A percentile compares a stretch with the other conserved stretches of the same genome.
These are phyloP conservation scores for Dimocarpus longan DNA, from an alignment of 345 rosid species.

Conservation along the genomic window DNA sequence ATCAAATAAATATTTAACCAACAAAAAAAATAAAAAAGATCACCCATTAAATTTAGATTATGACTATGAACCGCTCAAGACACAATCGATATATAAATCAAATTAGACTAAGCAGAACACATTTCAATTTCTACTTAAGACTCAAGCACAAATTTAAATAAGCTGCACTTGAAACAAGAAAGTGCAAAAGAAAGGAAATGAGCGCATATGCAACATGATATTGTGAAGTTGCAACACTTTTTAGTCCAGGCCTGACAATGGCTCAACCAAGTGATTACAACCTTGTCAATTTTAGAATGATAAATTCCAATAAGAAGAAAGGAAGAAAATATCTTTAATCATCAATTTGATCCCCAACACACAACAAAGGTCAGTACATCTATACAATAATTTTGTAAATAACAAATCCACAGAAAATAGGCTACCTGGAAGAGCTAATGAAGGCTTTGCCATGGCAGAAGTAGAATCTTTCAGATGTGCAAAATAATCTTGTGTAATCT, in stretches of 20 bases:
- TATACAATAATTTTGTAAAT: neutral
- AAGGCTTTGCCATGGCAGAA: constrained; percentile 29
- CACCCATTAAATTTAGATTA: neutral
- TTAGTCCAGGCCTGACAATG: neutral
- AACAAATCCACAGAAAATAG: neutral
- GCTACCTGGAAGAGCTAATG: constrained; percentile 39
- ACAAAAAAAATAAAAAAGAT: neutral
- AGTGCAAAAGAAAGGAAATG: neutral
- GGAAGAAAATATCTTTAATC: neutral
- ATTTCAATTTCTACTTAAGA: neutral
- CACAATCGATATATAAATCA: neutral
- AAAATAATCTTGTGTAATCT: constrained; percentile 28
- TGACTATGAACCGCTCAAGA: neutral
- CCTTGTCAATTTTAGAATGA: neutral
- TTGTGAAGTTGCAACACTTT: neutral
- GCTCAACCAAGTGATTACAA: neutral
- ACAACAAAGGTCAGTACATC: neutral
- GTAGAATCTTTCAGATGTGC: constrained; percentile 30
- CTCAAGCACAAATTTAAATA: neutral
- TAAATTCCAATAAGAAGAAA: neutral
- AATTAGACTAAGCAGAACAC: neutral
- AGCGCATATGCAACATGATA: neutral
- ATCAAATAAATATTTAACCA: constrained; percentile 17
- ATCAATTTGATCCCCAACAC: neutral
- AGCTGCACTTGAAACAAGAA: neutral